Base-by-base conservation (phyloP, 163 green algal species). In the Scenedesmus sp. region DNA sequence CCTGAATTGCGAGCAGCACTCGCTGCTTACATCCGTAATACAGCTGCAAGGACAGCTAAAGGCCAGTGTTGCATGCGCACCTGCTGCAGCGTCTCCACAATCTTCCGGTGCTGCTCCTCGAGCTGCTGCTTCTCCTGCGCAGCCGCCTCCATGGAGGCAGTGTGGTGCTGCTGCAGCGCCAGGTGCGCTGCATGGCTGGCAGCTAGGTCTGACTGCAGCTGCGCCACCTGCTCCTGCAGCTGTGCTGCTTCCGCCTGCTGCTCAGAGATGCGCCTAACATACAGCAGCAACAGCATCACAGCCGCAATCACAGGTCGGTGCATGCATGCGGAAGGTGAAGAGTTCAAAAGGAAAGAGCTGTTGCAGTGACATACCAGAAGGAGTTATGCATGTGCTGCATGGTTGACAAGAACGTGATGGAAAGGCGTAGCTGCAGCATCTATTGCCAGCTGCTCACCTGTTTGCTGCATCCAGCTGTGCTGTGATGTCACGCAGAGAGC, bases 161-260 rank as follows among this genome's bases (percentile, higher is more conserved):
- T 77, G 73, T 91, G 87, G 59, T 91, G 74, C 87, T 91, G 87
- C 87, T 91, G 87, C 76, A 91, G 87, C 13, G 87, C 87, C 70
- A 91, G 57, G 26, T 87, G 76, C 9, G 87, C 87, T 10, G 87
- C 87, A 77, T 91, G 79, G n/a, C 64, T 83, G 54, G 82, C 89
- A 26, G 89, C 89, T 23, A 88, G 60, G 52, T 55, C 46, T 7
- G 64, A 55, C 54, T 88, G 79, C 64, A 85, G 81, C 52, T 52
- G 55, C 4, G 89, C 46, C 15, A 85, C 15, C n/a, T 88, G 62
- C 52, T 76, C 62, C n/a, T 66, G 26, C 82, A 92, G 89, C 64
- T 67, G 16, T 3, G 13, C 52, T 16, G 7, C 59, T 0, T 93
- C 90, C 4, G 55, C 57, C n/a, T 73, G 57, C 74, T 77, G 84